phyloP scores from a whole-genome alignment of 768 basidiomycete species.

The Leccinum boreale region DNA sequence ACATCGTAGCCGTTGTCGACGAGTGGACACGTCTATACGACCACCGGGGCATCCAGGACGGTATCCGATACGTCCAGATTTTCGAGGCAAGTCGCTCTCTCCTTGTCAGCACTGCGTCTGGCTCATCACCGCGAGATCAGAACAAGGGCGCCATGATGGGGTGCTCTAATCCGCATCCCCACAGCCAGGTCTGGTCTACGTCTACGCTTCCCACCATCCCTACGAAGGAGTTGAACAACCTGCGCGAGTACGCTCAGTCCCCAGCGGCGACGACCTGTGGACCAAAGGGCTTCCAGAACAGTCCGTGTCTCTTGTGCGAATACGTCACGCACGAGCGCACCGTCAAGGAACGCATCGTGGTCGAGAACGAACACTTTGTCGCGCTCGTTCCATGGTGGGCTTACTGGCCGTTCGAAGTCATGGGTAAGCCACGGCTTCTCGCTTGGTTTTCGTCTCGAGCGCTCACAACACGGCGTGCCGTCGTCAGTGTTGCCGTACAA shows the following conservation, averaged over 20 bases:
- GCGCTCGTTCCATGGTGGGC: constrained; percentile 96
- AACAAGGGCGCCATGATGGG: constrained; percentile 96
- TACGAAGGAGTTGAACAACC: constrained; percentile 57
- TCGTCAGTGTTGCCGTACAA: constrained; percentile 67
- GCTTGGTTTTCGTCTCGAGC: not conserved
- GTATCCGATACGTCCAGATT: constrained; percentile 80
- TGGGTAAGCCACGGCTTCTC: constrained; percentile 42
- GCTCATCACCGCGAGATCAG: constrained; percentile 34
- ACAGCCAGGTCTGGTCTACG: constrained; percentile 86
- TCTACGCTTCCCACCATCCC: constrained; percentile 70
- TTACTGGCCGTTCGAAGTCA: constrained; percentile 86
- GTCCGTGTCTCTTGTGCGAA: constrained; percentile 74
- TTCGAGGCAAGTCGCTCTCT: constrained; percentile 60
- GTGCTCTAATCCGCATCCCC: constrained; percentile 91
- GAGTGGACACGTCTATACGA: constrained; percentile 73
- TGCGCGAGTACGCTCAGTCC: constrained; percentile 47
- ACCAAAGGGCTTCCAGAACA: constrained; percentile 54
- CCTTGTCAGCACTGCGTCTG: not conserved
- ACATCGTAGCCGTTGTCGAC: constrained; percentile 62
- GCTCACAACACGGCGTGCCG: not conserved
- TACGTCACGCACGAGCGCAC: constrained; percentile 67
- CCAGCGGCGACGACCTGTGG: constrained; percentile 37
- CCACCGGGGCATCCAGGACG: constrained; percentile 56
- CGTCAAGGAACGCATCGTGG: constrained; percentile 60
- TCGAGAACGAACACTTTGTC: constrained; percentile 73